Conservation (phyloP, 768 basidiomycete genomes). For the Suillus subalutaceus region DNA sequence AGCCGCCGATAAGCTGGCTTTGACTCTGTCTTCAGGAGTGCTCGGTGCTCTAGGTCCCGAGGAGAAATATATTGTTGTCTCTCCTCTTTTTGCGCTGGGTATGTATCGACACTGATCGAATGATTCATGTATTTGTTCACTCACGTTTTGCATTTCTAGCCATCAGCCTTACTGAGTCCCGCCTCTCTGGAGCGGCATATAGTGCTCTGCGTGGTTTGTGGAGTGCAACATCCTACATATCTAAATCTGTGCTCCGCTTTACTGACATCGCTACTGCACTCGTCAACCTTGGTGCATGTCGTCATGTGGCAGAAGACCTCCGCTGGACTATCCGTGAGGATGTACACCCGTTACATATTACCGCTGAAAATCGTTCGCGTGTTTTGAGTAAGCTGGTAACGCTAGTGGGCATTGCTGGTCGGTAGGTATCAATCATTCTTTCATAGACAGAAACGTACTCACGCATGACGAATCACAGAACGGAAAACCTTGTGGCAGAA, state of each 20-base stretch:
- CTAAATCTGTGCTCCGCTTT: constrained; percentile 35
- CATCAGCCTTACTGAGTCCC: constrained; percentile 15
- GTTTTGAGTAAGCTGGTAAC: constrained; percentile 45
- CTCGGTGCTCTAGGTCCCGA: constrained; percentile 37
- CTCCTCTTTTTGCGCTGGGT: constrained; percentile 50
- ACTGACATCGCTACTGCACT: constrained; percentile 40
- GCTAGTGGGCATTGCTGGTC: constrained; percentile 45
- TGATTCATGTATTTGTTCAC: not conserved
- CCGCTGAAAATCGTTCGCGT: constrained; percentile 29
- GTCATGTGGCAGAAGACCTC: constrained; percentile 35
- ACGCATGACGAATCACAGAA: constrained; percentile 31
- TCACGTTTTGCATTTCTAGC: not conserved
- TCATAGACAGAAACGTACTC: not conserved
- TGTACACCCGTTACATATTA: constrained; percentile 17
- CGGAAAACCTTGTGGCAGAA: constrained; percentile 35
- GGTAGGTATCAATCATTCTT: constrained; percentile 39
- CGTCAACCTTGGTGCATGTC: constrained; percentile 48
- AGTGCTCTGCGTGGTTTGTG: constrained; percentile 40
- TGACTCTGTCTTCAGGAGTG: constrained; percentile 46
- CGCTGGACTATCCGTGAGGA: constrained; percentile 30
- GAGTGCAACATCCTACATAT: constrained; percentile 18
- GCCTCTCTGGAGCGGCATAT: constrained; percentile 35
- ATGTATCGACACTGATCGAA: not conserved
- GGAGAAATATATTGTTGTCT: constrained; percentile 33
- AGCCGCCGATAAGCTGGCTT: constrained; percentile 45